Conservation (phyloP, 257 asterid genomes). For the Solanum clarkiae region DNA sequence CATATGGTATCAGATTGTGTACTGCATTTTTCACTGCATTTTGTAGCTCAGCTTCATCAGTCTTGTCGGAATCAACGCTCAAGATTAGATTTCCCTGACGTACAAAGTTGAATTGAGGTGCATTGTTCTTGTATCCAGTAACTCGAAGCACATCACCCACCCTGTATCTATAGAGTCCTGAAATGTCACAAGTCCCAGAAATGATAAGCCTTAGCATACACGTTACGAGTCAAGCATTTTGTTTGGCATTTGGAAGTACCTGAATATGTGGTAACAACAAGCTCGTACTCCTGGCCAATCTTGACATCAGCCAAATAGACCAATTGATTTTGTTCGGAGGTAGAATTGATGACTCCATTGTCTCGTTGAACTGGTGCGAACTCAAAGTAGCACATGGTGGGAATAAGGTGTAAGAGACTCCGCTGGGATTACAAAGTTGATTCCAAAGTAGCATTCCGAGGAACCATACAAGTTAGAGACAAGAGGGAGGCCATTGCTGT, state of each 20-base stretch:
- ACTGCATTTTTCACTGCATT: slow-evolving; percentile 38
- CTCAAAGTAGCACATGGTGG: background rate
- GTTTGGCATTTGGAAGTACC: background rate
- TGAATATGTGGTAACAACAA: background rate
- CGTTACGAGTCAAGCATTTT: background rate
- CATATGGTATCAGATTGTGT: slow-evolving; percentile 45
- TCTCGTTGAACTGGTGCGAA: background rate
- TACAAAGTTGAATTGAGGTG: background rate
- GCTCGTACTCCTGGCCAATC: background rate
- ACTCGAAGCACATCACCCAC: background rate
- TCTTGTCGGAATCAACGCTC: slow-evolving; percentile 39
- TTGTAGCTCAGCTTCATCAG: slow-evolving; percentile 81
- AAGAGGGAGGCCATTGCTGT: background rate
- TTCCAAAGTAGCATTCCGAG: background rate
- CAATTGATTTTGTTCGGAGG: background rate
- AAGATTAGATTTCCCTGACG: background rate
- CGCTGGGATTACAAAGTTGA: background rate
- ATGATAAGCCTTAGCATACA: background rate
- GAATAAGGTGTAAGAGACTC: background rate
- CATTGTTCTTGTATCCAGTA: background rate
- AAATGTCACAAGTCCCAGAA: background rate
- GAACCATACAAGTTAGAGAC: background rate
- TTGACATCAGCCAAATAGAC: background rate
- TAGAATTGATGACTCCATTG: background rate
- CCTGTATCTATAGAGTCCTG: background rate